Evolutionary conservation across 2,329 filamentous ascomycete genomes (phyloP).

Genomic region (Epichloe sylvatica): DNA sequence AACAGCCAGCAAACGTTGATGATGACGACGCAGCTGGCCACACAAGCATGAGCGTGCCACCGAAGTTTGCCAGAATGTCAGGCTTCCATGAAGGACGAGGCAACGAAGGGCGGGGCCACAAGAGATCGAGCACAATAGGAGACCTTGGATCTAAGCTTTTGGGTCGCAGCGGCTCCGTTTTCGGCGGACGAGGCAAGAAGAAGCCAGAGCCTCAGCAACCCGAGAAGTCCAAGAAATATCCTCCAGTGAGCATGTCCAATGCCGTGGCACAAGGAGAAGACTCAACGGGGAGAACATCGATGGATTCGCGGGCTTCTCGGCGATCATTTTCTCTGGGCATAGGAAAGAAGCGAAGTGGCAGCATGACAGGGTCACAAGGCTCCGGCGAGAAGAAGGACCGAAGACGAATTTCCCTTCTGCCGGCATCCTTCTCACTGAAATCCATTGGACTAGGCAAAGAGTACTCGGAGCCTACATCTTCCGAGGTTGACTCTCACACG

Average conservation of each 20-base stretch:
- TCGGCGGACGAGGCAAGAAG: conserved; percentile 48
- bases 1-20: conserved; percentile 49
- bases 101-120: conserved; percentile 41
- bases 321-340: conserved; percentile 58
- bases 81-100: conserved; percentile 41
- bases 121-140: conserved; percentile 61
- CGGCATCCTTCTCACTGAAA: conserved; percentile 49
- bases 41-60: conserved; percentile 44
- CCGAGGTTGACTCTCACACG: conserved; percentile 36
- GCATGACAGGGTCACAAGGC: conserved; percentile 42
- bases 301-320: conserved; percentile 53
- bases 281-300: conserved; percentile 41
- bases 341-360: conserved; percentile 57
- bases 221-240: conserved; percentile 61
- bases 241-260: conserved; percentile 81
- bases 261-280: conserved; percentile 46
- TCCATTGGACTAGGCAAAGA: conserved; percentile 48
- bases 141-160: conserved; percentile 75
- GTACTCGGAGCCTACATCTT: conserved; percentile 22
- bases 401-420: conserved; percentile 59
- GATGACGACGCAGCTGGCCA: conserved; percentile 57
- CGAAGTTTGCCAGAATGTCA: conserved; percentile 44
- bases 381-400: conserved; percentile 44
- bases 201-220: conserved; percentile 29
- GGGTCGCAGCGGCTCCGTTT: conserved; percentile 68